These are phyloP conservation scores for Cryptococcus sp. DNA, from an alignment of 1,284 basidiomycete species.

Conservation along the genomic window DNA sequence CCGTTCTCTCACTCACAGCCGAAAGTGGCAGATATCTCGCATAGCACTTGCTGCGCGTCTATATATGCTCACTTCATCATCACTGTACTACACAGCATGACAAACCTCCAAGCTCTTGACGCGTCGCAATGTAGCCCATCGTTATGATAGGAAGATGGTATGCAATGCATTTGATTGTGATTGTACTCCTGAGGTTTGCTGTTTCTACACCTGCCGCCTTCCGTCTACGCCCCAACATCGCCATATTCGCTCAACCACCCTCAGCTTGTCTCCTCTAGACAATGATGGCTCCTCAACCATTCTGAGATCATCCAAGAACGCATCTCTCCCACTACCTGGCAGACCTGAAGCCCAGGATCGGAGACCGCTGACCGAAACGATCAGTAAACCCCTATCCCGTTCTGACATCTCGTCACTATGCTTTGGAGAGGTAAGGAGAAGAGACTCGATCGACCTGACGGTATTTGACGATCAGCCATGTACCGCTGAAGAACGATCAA, in stretches of 20 bases:
- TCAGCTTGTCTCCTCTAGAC: constrained; percentile 68
- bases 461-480: no score
- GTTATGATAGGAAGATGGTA: no score
- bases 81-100: no score
- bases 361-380: constrained; percentile 54
- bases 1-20: no score
- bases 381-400: constrained; percentile 54
- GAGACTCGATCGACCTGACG: constrained; percentile 69
- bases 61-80: no score
- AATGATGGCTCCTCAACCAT: constrained; percentile 76
- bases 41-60: no score
- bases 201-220: constrained; percentile 5
- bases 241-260: constrained; percentile 87
- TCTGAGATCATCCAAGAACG: constrained; percentile 80
- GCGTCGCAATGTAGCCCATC: no score
- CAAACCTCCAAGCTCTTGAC: no score
- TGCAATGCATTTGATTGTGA: no score
- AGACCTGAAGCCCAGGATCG: constrained; percentile 52
- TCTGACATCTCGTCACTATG: constrained; percentile 52
- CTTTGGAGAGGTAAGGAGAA: constrained; percentile 57
- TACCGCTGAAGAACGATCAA: neutral
- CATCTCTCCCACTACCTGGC: constrained; percentile 49
- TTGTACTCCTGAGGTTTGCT: no score
- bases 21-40: no score
- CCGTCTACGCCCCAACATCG: constrained; percentile 69